Percentiles rank a stretch among this genome's conserved stretches.
Conservation (phyloP, 164 flowering plant genomes). For the Protea cynaroides region DNA sequence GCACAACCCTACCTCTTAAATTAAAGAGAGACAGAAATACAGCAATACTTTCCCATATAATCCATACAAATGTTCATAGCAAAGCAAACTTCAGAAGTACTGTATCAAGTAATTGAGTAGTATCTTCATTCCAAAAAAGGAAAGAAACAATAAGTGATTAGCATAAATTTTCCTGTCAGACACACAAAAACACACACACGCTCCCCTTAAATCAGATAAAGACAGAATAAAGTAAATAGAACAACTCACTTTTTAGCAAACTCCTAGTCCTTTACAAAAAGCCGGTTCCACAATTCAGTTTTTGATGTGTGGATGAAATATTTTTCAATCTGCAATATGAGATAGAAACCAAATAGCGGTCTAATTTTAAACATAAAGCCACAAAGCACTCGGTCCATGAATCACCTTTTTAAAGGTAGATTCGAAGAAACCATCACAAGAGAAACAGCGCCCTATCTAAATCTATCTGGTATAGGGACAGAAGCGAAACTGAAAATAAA, state of each 20-base stretch:
- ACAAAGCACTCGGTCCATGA: not conserved
- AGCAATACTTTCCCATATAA: no score
- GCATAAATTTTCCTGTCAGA: no score
- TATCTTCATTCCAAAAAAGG: no score
- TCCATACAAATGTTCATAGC: no score
- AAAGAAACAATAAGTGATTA: not conserved
- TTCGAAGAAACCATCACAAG: conserved; percentile 78
- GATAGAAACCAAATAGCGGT: not conserved
- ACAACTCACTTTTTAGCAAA: conserved; percentile 58
- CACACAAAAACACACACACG: no score
- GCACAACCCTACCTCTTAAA: no score
- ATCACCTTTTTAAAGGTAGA: conserved; percentile 83
- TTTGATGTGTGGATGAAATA: conserved; percentile 59
- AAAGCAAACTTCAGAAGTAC: conserved; percentile 6
- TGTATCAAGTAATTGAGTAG: not conserved
- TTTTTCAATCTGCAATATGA: conserved; percentile 66
- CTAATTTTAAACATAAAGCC: not conserved
- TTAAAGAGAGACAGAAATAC: not conserved
- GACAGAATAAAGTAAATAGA: not conserved
- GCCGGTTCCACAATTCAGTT: conserved; percentile 50
- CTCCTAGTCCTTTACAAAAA: conserved; percentile 60
- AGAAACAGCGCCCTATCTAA: conserved; percentile 72
- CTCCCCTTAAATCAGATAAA: not conserved
- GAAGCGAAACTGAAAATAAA: conserved; percentile 11
- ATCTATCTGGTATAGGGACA: conserved; percentile 85